Conservation (phyloP, 1,284 basidiomycete genomes). For the Paramarasmius palmivorus region DNA sequence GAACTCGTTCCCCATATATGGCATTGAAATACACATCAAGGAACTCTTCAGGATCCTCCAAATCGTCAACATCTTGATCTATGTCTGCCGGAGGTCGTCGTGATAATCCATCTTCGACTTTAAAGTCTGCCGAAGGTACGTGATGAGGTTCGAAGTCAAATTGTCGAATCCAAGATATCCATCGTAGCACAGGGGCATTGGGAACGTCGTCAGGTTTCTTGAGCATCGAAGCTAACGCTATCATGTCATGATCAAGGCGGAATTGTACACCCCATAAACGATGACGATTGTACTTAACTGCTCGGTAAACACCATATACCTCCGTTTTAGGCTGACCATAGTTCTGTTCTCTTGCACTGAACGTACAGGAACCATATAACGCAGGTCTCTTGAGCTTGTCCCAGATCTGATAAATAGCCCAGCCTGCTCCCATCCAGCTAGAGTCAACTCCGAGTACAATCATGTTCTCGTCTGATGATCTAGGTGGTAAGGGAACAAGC, state of each 20-base stretch:
- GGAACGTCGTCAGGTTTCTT: slow-evolving; percentile 31
- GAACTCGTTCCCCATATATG: not conserved
- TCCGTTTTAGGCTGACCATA: too few relatives aligned
- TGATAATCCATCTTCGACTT: slow-evolving; percentile 31
- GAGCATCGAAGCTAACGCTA: slow-evolving; percentile 35
- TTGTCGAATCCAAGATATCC: slow-evolving; percentile 30
- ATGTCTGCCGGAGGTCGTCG: slow-evolving; percentile 16
- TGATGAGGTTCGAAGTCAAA: slow-evolving; percentile 34
- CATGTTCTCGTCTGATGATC: too few relatives aligned
- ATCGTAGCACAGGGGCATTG: slow-evolving; percentile 33
- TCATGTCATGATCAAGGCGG: slow-evolving; percentile 33
- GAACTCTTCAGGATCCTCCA: slow-evolving; percentile 20
- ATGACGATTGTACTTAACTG: slow-evolving; percentile 30
- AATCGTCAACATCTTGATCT: slow-evolving; percentile 14
- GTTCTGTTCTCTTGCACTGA: too few relatives aligned
- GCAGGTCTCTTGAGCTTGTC: too few relatives aligned
- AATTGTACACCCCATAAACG: slow-evolving; percentile 32
- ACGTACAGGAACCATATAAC: too few relatives aligned
- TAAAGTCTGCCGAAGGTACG: slow-evolving; percentile 27
- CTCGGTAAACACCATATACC: slow-evolving; percentile 33
- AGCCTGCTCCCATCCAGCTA: too few relatives aligned
- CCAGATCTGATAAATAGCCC: too few relatives aligned
- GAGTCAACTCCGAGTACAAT: too few relatives aligned
- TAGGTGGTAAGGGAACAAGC: too few relatives aligned
- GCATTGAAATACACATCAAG: slow-evolving; percentile 11